Evolutionary conservation across 2,329 filamentous ascomycete genomes (phyloP).

Genomic region (Teratosphaeria destructans): DNA sequence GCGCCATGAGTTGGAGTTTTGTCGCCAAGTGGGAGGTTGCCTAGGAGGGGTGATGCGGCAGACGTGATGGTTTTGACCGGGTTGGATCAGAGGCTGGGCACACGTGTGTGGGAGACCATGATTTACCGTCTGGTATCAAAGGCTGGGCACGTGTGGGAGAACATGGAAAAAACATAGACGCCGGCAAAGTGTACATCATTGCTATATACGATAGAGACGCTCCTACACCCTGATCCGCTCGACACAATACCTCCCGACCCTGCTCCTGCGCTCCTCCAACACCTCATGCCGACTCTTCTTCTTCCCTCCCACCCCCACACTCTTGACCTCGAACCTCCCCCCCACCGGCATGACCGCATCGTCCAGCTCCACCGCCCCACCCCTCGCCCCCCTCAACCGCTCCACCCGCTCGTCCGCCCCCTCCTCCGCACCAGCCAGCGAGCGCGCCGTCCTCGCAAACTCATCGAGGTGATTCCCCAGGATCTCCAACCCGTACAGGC

Average conservation of each 20-base stretch:
- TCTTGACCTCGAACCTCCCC: not conserved
- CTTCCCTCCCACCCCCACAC: not conserved
- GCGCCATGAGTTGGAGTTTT: conserved; percentile 40
- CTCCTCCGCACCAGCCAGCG: conserved; percentile 43
- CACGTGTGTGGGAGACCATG: too few species aligned
- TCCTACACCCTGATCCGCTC: not conserved
- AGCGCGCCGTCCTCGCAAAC: conserved; percentile 55
- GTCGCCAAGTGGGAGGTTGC: conserved; percentile 48
- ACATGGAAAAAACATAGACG: too few species aligned
- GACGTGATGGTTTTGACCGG: too few species aligned
- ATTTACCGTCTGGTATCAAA: too few species aligned
- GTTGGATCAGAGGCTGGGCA: too few species aligned
- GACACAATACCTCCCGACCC: not conserved
- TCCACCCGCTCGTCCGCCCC: not conserved
- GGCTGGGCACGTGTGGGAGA: too few species aligned
- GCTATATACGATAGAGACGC: not conserved
- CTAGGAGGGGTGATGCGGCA: not conserved
- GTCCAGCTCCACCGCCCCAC: not conserved
- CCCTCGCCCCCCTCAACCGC: not conserved
- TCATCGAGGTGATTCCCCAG: not conserved
- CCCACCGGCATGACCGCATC: not conserved
- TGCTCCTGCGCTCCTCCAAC: not conserved
- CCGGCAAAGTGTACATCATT: too few species aligned
- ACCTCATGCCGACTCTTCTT: not conserved
- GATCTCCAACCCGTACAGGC: conserved; percentile 32